Base-by-base conservation (phyloP, 768 basidiomycete genomes). In the Amanita polypyramis region DNA sequence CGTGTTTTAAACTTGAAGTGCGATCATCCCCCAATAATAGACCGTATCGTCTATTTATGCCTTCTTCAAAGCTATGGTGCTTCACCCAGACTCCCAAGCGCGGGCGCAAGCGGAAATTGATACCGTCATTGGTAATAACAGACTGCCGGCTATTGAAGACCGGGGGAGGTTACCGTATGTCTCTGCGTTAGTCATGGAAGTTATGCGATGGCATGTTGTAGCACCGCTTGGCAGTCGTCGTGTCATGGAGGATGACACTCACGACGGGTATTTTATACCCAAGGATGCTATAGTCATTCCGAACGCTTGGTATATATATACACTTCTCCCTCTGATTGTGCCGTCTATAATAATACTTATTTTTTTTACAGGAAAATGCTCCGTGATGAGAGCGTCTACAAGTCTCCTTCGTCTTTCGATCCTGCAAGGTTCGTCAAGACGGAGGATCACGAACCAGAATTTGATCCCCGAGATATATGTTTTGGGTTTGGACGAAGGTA, bases 11-110 rank as follows among this genome's bases (percentile, higher is more conserved):
- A n/a, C n/a, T n/a, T n/a, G n/a, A n/a, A n/a, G n/a, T n/a, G n/a
- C n/a, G n/a, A n/a, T n/a, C n/a, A n/a, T n/a, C n/a, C n/a, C n/a
- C n/a, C n/a, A n/a, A n/a, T n/a, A n/a, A n/a, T n/a, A 74, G 72
- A 70, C 68, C 4, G 65, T 67, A 14, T 64, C 69, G 6, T 57
- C 65, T 9, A 55, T 69, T 10, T 58, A 63, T 37, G 62, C 66
- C 0, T 66, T 73, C 47, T 64, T 73, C 54, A 60, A 72, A 19
- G 68, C 67, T 8, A 66, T 70, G 56, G 51, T 61, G n/a, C n/a
- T 27, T 7, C 5, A 40, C 15, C 20, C 38, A 4, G 38, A 40
- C 5, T 5, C 19, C 4, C 38, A 21, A 15, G 38, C 20, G 19
- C 5, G 19, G 38, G 38, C 38, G 5, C 38, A 40, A 19, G n/a